A percentile compares a stretch with the other conserved stretches of the same genome.
Conservation (phyloP, 164 flowering plant species). For the Magnolia changhungtana region DNA sequence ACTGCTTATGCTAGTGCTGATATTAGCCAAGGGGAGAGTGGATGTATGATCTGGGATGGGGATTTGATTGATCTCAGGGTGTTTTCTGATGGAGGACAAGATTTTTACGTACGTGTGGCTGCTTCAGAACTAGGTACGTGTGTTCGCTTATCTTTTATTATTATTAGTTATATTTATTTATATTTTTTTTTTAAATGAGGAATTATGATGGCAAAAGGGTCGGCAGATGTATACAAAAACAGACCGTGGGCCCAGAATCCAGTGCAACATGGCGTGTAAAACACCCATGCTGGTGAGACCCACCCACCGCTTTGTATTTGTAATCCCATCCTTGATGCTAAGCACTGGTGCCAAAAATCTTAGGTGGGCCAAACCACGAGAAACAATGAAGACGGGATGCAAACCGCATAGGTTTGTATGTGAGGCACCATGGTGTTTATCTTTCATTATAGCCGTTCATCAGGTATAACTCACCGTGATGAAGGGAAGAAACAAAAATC, state of each 20-base stretch:
- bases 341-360: too few species aligned
- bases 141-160: not conserved
- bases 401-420: too few species aligned
- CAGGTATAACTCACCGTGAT: too few species aligned
- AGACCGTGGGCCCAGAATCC: not conserved
- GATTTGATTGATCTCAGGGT: slow-evolving; percentile 25
- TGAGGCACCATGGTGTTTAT: too few species aligned
- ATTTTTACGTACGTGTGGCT: slow-evolving; percentile 23
- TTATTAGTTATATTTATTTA: not conserved
- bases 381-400: too few species aligned
- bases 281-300: too few species aligned
- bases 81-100: slow-evolving; percentile 15
- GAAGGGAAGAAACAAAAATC: too few species aligned
- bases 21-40: slow-evolving; percentile 22
- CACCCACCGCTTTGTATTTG: too few species aligned
- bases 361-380: too few species aligned
- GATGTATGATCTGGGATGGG: slow-evolving; percentile 29
- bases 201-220: not conserved
- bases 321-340: too few species aligned
- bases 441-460: too few species aligned
- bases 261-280: too few species aligned
- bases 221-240: not conserved
- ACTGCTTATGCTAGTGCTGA: slow-evolving; percentile 24
- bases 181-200: not conserved
- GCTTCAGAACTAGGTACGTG: slow-evolving; percentile 14